Evolutionary conservation across 2,329 filamentous ascomycete species (phyloP).

Genomic region (Herpotrichia juniperi): DNA sequence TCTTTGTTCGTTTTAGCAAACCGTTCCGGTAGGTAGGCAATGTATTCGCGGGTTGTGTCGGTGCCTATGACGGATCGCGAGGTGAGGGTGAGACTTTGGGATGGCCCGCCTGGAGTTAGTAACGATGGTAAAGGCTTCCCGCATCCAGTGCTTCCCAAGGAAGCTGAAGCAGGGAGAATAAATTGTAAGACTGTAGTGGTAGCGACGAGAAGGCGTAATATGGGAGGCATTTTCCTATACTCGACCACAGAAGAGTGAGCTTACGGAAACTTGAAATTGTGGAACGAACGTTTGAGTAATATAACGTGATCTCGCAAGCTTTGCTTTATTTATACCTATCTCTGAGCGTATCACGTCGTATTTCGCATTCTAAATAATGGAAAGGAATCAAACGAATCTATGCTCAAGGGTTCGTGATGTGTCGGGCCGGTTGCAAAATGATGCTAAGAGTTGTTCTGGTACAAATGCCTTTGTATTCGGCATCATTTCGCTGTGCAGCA

Average conservation of each 20-base stretch:
- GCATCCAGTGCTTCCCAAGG: conserved; percentile 18
- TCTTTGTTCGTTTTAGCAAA: conserved; percentile 20
- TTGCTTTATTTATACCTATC: neutral
- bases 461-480: neutral
- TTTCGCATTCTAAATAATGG: neutral
- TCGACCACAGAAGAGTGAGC: neutral
- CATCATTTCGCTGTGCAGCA: neutral
- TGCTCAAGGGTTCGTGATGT: too few species aligned
- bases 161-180: neutral
- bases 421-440: too few species aligned
- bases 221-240: neutral
- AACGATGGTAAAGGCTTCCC: conserved; percentile 10
- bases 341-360: neutral
- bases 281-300: neutral
- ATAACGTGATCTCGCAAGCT: conserved; percentile 1
- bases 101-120: conserved; percentile 22
- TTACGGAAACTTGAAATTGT: neutral
- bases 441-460: neutral
- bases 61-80: conserved; percentile 22
- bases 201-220: neutral
- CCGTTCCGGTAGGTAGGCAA: conserved; percentile 20
- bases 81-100: conserved; percentile 22
- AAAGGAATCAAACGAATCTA: neutral
- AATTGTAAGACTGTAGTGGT: neutral
- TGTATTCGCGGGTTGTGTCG: conserved; percentile 14